phyloP scores from a whole-genome alignment of 1,284 basidiomycete species.

The Malassezia brasiliensis region DNA sequence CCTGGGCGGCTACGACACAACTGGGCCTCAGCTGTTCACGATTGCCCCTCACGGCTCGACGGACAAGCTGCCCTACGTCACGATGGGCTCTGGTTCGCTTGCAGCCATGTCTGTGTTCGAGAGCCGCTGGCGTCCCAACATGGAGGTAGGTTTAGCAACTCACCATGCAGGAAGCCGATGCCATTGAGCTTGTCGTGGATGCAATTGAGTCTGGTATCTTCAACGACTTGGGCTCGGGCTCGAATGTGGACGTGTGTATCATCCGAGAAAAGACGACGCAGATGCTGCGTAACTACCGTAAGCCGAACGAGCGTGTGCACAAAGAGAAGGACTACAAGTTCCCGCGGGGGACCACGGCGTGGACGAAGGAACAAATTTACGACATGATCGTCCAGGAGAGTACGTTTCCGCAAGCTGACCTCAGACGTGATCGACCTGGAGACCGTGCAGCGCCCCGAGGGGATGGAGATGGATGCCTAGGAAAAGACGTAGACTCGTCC shows the following conservation, averaged over 20 bases:
- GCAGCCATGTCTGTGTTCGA: slow-evolving; percentile 99
- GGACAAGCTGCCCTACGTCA: slow-evolving; percentile 96
- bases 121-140: slow-evolving; percentile 68
- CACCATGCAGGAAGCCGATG: slow-evolving; percentile 62
- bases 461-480: slow-evolving; percentile 15
- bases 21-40: slow-evolving; percentile 90
- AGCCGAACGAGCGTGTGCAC: slow-evolving; percentile 38
- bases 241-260: slow-evolving; percentile 91
- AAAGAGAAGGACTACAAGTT: slow-evolving; percentile 50
- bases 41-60: slow-evolving; percentile 94
- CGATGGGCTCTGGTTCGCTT: slow-evolving; percentile 91
- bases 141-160: slow-evolving; percentile 53
- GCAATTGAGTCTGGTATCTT: slow-evolving; percentile 95
- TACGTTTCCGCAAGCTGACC: slow-evolving; percentile 19
- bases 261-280: slow-evolving; percentile 53
- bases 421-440: slow-evolving; percentile 8
- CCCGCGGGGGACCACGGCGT: slow-evolving; percentile 66
- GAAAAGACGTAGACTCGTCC: no score
- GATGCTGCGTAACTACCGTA: slow-evolving; percentile 40
- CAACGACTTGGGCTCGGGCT: slow-evolving; percentile 96
- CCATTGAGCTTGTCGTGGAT: slow-evolving; percentile 70
- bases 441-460: not conserved
- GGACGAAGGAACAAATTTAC: slow-evolving; percentile 41
- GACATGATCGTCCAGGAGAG: slow-evolving; percentile 56
- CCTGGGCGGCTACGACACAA: slow-evolving; percentile 86